Evolutionary conservation across 768 basidiomycete species (phyloP), one percentile per base, ranked within the genome.

Genomic region (Tylopilus sp.): DNA sequence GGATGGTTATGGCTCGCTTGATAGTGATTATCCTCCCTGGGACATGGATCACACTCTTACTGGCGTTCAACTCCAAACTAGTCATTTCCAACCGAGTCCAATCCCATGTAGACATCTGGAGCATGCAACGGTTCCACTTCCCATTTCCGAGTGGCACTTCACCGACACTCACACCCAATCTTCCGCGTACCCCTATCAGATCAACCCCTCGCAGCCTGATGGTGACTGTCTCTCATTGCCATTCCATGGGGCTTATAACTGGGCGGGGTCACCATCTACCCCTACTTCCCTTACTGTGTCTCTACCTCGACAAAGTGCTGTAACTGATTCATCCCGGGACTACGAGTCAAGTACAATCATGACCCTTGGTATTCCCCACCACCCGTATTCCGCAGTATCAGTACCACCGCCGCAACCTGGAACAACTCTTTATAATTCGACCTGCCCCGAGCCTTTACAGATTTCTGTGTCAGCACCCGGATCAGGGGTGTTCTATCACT

Each of bases 91-190:
- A 37, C 11, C n/a, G n/a, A 38, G 14, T 17, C 31, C 48, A 13
- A n/a, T 48, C 9, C 25, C 47, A 17, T 50, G 25, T 24, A 52
- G 46, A 47, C 55, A 49, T 38, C 24, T 42, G 41, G 52, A 48
- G 6, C 17, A 41, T 31, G 22, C 44, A 45, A 22, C 42, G 3
- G 21, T 50, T 17, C n/a, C 46, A 3, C 40, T 44, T 31, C 41
- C 40, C 7, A 46, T 43, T 26, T 44, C 48, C 21, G 50, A 53
- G n/a, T 49, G 51, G 56, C 56, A 58, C 17, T 48, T 50, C 37
- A 3, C 49, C 49, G n/a, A 21, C 11, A 19, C 46, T 36, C 22
- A 43, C 17, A 13, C 21, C 17, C 63, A 55, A 5, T 48, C 45
- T 6, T 25, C 37, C 13, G 30, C 40, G 14, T 38, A 53, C 19